Percentiles rank a stretch among this genome's conserved stretches.
Evolutionary conservation across 2,329 filamentous ascomycete species (phyloP).

Genomic region (Aspergillus candidus): DNA sequence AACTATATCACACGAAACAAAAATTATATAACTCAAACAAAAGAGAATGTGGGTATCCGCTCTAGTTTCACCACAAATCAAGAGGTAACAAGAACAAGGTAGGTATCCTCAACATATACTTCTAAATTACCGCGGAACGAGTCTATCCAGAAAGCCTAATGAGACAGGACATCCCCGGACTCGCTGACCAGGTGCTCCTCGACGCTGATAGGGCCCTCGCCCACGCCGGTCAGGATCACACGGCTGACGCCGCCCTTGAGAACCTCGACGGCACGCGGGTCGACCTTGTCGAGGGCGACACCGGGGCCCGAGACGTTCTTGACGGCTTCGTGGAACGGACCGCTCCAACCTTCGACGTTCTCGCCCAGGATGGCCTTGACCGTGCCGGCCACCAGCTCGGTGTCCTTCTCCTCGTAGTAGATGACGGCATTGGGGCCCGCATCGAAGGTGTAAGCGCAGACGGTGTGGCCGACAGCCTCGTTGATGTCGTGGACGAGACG

Average conservation of each 20-base stretch:
- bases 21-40: too few species aligned
- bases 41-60: too few species aligned
- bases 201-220: constrained; percentile 77
- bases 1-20: too few species aligned
- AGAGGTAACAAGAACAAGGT: too few species aligned
- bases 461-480: constrained; percentile 64
- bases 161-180: constrained; percentile 47
- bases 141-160: background rate
- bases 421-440: constrained; percentile 95
- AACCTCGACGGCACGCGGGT: constrained; percentile 49
- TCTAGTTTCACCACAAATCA: too few species aligned
- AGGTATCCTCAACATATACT: background rate
- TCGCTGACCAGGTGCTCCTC: constrained; percentile 69
- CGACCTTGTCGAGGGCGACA: constrained; percentile 57
- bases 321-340: constrained; percentile 52
- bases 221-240: constrained; percentile 86
- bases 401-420: constrained; percentile 82
- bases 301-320: constrained; percentile 44
- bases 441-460: constrained; percentile 96
- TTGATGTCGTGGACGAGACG: constrained; percentile 88
- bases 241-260: constrained; percentile 76
- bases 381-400: constrained; percentile 65
- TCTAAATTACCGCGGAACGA: too few species aligned
- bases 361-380: constrained; percentile 71
- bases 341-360: constrained; percentile 47